These are phyloP conservation scores for Dendrostoma leiphaemia DNA, from an alignment of 2,329 filamentous ascomycete genomes.

Conservation along the genomic window DNA sequence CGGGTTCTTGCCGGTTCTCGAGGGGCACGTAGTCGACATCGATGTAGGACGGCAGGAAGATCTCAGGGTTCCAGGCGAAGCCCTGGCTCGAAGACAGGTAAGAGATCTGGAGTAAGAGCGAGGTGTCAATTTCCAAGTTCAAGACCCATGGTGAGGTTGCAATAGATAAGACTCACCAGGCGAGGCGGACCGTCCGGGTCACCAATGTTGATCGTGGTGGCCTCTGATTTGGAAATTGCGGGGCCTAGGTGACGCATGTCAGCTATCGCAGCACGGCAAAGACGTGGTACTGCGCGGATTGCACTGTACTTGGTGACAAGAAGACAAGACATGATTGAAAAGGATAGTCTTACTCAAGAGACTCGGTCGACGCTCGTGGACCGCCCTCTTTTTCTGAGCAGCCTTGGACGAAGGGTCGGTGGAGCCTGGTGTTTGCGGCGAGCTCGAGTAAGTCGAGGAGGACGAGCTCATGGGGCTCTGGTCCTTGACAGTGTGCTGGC, in stretches of 20 bases:
- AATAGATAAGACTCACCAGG: conserved; percentile 51
- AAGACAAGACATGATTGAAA: conserved; percentile 14
- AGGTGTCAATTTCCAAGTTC: neutral
- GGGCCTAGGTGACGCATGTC: conserved; percentile 49
- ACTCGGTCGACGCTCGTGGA: conserved; percentile 58
- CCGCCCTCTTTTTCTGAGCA: conserved; percentile 38
- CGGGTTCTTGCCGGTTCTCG: conserved; percentile 72
- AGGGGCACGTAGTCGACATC: conserved; percentile 73
- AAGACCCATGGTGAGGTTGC: neutral
- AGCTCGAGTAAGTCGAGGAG: conserved; percentile 57
- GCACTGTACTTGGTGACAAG: neutral
- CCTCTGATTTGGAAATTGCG: conserved; percentile 70
- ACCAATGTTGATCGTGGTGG: conserved; percentile 78
- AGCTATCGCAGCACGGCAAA: conserved; percentile 13
- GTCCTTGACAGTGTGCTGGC: conserved; percentile 33
- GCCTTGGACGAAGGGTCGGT: conserved; percentile 40
- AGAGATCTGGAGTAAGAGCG: conserved; percentile 56
- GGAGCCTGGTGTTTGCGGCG: conserved; percentile 45
- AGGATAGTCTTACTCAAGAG: conserved; percentile 51
- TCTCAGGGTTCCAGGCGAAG: conserved; percentile 83
- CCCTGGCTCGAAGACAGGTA: conserved; percentile 78
- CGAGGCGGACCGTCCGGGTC: conserved; percentile 70
- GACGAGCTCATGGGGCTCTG: conserved; percentile 47
- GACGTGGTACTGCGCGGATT: neutral
- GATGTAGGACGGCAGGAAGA: conserved; percentile 77